Evolutionary conservation across 2,329 filamentous ascomycete species (phyloP), one percentile per base, ranked within the genome.

Genomic region (Penicillium sp.): DNA sequence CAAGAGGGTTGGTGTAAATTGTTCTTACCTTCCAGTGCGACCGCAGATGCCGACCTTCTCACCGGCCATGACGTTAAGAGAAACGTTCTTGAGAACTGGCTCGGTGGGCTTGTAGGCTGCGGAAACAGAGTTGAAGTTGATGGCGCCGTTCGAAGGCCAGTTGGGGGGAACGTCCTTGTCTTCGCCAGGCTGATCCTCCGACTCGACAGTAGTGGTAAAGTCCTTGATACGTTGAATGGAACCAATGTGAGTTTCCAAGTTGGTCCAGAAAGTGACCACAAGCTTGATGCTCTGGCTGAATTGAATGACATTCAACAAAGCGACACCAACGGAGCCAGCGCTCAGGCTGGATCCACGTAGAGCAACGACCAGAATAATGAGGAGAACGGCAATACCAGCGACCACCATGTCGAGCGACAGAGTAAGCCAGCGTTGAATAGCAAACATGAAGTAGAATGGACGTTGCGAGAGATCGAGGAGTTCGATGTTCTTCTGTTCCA

Each of bases 161-260:
- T 68, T 66, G 1, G 71, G 61, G 3, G 77, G 74, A 4, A 75
- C 68, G 4, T 63, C 60, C 11, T 68, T 62, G 39, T 74, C 68
- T 58, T 83, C 80, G 2, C 60, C 66, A 6, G 65, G 65, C 43
- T 67, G 67, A 44, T 82, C 72, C 59, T 83, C 81, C 1, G 71
- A 73, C 9, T 73, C 62, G 1, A 77, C 75, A 29, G 71, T 74
- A 6, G 74, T 71, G 1, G 74, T 75, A 57, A 85, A 85, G n/a
- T 76, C 75, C 63, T 81, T 82, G 57, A 85, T 75, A 21, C 84
- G 75, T 4, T 79, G 74, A 8, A 86, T 77, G 9, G 82, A 82
- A 7, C 83, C 83, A 43, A 86, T 78, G 36, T 79, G 77, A 0
- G 82, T 86, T 59, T 86, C 84, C 14, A 86, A 70, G 40, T 77